Conservation (phyloP, 768 basidiomycete species). For the Sporobolomyces phaffii region DNA sequence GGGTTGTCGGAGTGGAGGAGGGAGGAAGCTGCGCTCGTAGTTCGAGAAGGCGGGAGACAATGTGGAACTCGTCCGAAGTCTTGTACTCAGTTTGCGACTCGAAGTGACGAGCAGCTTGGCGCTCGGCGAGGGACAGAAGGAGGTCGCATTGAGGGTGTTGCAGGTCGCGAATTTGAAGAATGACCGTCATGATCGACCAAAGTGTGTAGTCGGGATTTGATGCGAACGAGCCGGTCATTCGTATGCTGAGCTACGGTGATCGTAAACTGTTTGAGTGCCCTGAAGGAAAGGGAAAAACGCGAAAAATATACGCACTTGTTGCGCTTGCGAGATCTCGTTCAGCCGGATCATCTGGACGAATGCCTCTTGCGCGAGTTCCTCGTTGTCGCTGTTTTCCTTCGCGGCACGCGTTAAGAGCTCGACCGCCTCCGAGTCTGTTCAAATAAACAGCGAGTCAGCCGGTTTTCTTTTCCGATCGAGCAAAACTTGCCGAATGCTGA, state of each 20-base stretch:
- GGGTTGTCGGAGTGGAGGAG: not conserved
- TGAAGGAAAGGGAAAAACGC: no score
- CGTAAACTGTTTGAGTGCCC: no score
- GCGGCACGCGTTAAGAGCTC: constrained; percentile 10
- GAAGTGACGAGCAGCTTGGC: constrained; percentile 16
- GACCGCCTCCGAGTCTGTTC: constrained; percentile 17
- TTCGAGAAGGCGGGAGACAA: constrained; percentile 30
- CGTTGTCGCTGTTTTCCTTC: constrained; percentile 24
- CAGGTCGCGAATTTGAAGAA: constrained; percentile 22
- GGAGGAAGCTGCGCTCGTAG: constrained; percentile 15
- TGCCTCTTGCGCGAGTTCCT: constrained; percentile 28
- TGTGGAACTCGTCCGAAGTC: constrained; percentile 34
- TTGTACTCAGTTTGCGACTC: not conserved
- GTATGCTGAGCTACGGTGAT: constrained; percentile 18
- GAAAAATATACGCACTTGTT: constrained; percentile 15
- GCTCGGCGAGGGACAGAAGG: constrained; percentile 35
- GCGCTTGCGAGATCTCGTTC: constrained; percentile 4
- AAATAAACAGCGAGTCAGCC: not conserved
- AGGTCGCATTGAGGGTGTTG: constrained; percentile 4
- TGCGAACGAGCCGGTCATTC: constrained; percentile 24
- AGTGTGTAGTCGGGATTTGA: constrained; percentile 23
- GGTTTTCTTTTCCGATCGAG: no score
- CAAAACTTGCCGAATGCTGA: no score
- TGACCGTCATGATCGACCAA: constrained; percentile 31
- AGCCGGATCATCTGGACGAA: constrained; percentile 22